Evolutionary conservation across 306 rosid genomes (phyloP).

Genomic region (Glycine soja): DNA sequence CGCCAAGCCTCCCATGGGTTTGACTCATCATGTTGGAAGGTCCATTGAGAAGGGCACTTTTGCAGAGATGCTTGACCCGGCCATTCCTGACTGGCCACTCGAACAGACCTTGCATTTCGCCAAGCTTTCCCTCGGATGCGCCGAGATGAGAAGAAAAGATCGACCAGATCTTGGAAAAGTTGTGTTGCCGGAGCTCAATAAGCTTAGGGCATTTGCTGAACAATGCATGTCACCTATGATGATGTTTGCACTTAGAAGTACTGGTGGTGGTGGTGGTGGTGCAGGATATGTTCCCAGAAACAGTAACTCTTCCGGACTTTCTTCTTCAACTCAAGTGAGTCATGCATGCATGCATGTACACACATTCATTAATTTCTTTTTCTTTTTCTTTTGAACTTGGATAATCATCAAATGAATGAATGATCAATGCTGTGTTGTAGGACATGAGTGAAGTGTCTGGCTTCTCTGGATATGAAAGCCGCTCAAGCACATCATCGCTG

Average conservation of each 20-base stretch:
- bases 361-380: too few species aligned
- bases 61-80: slow-evolving; percentile 74
- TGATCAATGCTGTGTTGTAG: slow-evolving; percentile 31
- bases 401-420: neutral
- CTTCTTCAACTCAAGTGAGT: slow-evolving; percentile 54
- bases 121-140: slow-evolving; percentile 77
- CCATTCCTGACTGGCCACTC: slow-evolving; percentile 82
- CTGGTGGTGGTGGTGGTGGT: neutral
- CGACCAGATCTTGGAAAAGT: slow-evolving; percentile 89
- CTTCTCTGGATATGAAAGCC: slow-evolving; percentile 57
- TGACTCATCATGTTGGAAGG: slow-evolving; percentile 71
- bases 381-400: too few species aligned
- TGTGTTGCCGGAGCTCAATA: slow-evolving; percentile 77
- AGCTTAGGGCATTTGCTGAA: slow-evolving; percentile 67
- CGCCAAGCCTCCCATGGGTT: slow-evolving; percentile 87
- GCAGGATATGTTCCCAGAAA: slow-evolving; percentile 1
- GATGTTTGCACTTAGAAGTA: slow-evolving; percentile 32
- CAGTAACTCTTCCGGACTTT: neutral
- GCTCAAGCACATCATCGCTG: slow-evolving; percentile 61
- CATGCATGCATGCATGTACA: too few species aligned
- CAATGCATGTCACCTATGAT: slow-evolving; percentile 50
- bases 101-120: slow-evolving; percentile 66
- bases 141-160: slow-evolving; percentile 87
- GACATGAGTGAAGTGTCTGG: slow-evolving; percentile 53
- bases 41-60: slow-evolving; percentile 79